Conservation (phyloP, 768 basidiomycete species). For the Neoboletus subvelutipes region DNA sequence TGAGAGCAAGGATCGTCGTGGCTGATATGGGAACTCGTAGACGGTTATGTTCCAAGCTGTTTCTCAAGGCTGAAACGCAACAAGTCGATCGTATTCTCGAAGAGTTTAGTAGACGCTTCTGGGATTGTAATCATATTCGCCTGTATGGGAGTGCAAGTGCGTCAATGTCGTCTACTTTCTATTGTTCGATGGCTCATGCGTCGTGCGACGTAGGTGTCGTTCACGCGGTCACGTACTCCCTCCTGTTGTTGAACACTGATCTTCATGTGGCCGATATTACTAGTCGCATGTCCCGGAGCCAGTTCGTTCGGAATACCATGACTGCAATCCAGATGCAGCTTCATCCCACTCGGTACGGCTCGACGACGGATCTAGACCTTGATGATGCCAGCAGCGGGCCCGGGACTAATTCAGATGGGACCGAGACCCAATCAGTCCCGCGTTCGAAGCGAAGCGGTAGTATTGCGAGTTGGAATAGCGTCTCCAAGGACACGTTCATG, state of each 20-base stretch:
- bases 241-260: constrained; percentile 94
- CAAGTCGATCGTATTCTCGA: constrained; percentile 97
- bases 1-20: not conserved
- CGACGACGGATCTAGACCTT: constrained; percentile 60
- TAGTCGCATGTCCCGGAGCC: constrained; percentile 85
- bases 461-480: constrained; percentile 81
- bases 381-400: constrained; percentile 67
- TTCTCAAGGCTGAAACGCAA: constrained; percentile 93
- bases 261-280: constrained; percentile 91
- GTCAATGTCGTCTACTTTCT: constrained; percentile 27
- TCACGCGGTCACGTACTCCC: constrained; percentile 92
- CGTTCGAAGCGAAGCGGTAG: constrained; percentile 79
- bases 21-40: constrained; percentile 37
- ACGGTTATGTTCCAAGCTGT: constrained; percentile 87
- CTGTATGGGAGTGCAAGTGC: constrained; percentile 84
- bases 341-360: constrained; percentile 53
- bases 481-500: constrained; percentile 58
- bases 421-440: constrained; percentile 43
- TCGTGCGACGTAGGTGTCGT: constrained; percentile 63
- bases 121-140: constrained; percentile 81
- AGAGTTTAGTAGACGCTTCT: constrained; percentile 87
- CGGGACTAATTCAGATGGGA: constrained; percentile 55
- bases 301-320: constrained; percentile 93
- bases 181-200: constrained; percentile 2
- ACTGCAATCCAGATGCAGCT: constrained; percentile 79